These are phyloP conservation scores for Leptoxyphium fumago DNA, from an alignment of 2,329 filamentous ascomycete genomes.

Conservation along the genomic window DNA sequence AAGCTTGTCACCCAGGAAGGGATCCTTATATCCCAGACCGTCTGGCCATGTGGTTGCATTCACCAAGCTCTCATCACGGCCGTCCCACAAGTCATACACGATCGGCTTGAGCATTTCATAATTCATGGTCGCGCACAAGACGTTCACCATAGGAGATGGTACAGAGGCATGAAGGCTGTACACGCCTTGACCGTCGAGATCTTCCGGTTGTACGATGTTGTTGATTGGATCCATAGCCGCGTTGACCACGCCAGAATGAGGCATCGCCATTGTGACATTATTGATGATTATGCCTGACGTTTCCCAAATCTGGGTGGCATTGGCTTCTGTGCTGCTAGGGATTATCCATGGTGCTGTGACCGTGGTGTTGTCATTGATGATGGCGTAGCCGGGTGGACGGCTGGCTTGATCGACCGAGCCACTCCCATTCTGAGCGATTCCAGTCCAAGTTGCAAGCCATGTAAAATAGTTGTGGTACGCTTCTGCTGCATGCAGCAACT, in stretches of 20 bases:
- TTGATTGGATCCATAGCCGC: constrained; percentile 50
- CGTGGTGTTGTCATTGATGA: constrained; percentile 59
- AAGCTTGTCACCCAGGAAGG: constrained; percentile 6
- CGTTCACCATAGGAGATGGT: constrained; percentile 55
- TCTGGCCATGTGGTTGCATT: constrained; percentile 2
- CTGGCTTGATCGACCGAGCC: constrained; percentile 26
- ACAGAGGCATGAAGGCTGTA: constrained; percentile 56
- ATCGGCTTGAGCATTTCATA: constrained; percentile 45
- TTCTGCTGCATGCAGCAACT: constrained; percentile 55
- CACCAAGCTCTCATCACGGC: constrained; percentile 10
- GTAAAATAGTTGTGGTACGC: constrained; percentile 57
- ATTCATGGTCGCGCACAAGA: constrained; percentile 55
- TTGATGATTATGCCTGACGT: constrained; percentile 47
- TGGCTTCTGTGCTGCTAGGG: constrained; percentile 37
- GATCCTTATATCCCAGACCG: constrained; percentile 4
- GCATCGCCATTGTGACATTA: constrained; percentile 65
- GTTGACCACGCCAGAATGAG: constrained; percentile 53
- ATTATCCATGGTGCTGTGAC: constrained; percentile 57
- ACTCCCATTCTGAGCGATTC: constrained; percentile 30
- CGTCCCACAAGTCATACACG: constrained; percentile 48
- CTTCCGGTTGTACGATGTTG: constrained; percentile 52
- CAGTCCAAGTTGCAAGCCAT: constrained; percentile 15
- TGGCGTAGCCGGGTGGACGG: constrained; percentile 46
- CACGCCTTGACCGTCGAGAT: constrained; percentile 47
- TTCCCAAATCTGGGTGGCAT: constrained; percentile 38